A percentile compares a stretch with the other conserved stretches of the same genome.
These are phyloP conservation scores for Tricladium varicosporioides DNA, from an alignment of 2,329 filamentous ascomycete genomes.

Conservation along the genomic window DNA sequence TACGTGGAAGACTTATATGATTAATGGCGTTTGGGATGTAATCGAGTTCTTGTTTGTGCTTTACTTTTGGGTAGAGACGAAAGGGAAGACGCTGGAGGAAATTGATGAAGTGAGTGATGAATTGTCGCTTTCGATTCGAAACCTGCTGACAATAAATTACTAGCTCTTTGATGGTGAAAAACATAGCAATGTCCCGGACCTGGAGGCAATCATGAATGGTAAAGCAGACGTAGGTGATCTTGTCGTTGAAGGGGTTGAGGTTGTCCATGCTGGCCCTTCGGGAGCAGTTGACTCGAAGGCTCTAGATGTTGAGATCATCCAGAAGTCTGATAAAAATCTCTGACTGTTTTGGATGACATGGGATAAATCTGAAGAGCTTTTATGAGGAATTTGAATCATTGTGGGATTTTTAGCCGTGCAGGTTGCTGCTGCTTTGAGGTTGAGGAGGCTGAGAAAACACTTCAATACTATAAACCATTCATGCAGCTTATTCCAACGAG, in stretches of 20 bases:
- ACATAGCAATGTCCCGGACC: slow-evolving; percentile 20
- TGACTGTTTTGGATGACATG: too few species aligned
- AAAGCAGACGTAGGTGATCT: not conserved
- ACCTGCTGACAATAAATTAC: not conserved
- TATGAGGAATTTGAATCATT: too few species aligned
- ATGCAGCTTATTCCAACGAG: too few species aligned
- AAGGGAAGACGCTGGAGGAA: slow-evolving; percentile 39
- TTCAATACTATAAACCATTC: too few species aligned
- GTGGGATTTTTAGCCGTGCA: too few species aligned
- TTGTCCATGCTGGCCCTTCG: not conserved
- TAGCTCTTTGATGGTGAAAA: slow-evolving; percentile 33
- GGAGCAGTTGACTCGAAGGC: not conserved
- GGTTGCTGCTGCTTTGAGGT: too few species aligned
- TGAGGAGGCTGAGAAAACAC: too few species aligned
- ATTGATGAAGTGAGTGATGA: slow-evolving; percentile 32
- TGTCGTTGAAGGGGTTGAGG: not conserved
- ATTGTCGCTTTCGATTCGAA: not conserved
- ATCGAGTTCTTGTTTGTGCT: slow-evolving; percentile 45
- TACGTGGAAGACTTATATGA: slow-evolving; percentile 20
- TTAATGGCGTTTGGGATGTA: slow-evolving; percentile 24
- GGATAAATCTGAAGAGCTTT: too few species aligned
- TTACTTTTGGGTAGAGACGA: slow-evolving; percentile 39
- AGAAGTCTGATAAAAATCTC: not conserved
- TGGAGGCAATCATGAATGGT: slow-evolving; percentile 2
- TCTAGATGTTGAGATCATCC: not conserved